phyloP scores from a whole-genome alignment of 2,329 filamentous ascomycete species.

The Cephalotrichum gorgonifer region DNA sequence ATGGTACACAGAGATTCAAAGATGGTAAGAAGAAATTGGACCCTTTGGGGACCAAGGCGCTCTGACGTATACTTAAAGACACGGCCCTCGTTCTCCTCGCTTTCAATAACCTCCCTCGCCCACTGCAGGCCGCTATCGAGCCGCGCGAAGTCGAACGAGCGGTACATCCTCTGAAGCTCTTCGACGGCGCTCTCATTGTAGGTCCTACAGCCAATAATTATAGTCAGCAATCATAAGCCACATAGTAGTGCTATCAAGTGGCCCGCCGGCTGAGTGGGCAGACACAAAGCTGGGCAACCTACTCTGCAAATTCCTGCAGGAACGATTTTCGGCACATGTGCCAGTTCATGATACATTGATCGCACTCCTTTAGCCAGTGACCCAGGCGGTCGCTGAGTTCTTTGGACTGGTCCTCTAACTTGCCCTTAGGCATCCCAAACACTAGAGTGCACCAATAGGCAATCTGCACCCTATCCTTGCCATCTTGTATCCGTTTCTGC shows the following conservation, averaged over 20 bases:
- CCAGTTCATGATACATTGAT: slow-evolving; percentile 64
- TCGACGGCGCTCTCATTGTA: slow-evolving; percentile 40
- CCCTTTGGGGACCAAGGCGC: slow-evolving; percentile 34
- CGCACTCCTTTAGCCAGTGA: slow-evolving; percentile 50
- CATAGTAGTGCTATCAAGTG: too few species aligned
- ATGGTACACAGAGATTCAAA: slow-evolving; percentile 85
- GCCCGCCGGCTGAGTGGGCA: neutral
- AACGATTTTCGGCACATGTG: slow-evolving; percentile 57
- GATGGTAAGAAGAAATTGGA: slow-evolving; percentile 63
- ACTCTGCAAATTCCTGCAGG: slow-evolving; percentile 52
- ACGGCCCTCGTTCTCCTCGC: slow-evolving; percentile 35
- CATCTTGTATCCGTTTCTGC: slow-evolving; percentile 40
- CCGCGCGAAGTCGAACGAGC: slow-evolving; percentile 49
- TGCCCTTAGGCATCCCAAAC: slow-evolving; percentile 53
- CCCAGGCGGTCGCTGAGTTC: slow-evolving; percentile 50
- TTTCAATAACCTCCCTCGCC: slow-evolving; percentile 44
- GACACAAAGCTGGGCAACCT: slow-evolving; percentile 15
- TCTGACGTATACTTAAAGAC: slow-evolving; percentile 29
- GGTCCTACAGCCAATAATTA: slow-evolving; percentile 14
- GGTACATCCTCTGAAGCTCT: slow-evolving; percentile 44
- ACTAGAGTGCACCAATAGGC: slow-evolving; percentile 60
- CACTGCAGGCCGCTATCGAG: slow-evolving; percentile 49
- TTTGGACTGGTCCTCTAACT: slow-evolving; percentile 47
- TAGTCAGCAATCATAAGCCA: neutral
- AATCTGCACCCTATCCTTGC: slow-evolving; percentile 44